Conservation (phyloP, 2,329 filamentous ascomycete species). For the Apiospora koreana region DNA sequence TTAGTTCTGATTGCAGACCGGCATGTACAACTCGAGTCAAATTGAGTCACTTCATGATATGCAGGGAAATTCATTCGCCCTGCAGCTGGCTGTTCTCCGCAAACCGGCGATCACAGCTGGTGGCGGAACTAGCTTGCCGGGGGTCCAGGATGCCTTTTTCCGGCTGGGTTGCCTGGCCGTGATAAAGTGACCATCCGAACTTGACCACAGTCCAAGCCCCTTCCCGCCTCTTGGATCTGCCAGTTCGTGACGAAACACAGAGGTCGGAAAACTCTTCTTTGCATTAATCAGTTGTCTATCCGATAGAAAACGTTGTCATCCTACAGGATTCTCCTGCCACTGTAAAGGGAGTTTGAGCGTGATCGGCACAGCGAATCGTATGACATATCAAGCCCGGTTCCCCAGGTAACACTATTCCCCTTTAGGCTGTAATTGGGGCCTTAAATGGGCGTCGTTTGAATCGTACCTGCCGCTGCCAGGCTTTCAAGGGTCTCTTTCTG, state of each 20-base stretch:
- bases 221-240: background rate
- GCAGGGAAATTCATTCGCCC: background rate
- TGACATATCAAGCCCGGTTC: background rate
- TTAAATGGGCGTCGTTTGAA: background rate
- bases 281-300: background rate
- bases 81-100: constrained; percentile 1
- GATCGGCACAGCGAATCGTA: background rate
- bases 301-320: background rate
- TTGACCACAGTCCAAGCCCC: background rate
- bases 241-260: background rate
- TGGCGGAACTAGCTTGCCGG: background rate
- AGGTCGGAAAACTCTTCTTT: background rate
- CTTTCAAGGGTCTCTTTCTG: background rate
- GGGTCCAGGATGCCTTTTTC: background rate
- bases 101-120: background rate
- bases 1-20: background rate
- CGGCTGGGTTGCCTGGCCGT: background rate
- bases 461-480: constrained; percentile 1
- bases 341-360: background rate
- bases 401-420: background rate
- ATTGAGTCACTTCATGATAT: background rate
- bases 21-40: background rate
- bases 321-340: background rate
- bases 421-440: background rate
- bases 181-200: background rate